Percentiles rank a stretch among this genome's conserved stretches.
Conservation (phyloP, 2,329 filamentous ascomycete genomes). For the Colletotrichum tanaceti region DNA sequence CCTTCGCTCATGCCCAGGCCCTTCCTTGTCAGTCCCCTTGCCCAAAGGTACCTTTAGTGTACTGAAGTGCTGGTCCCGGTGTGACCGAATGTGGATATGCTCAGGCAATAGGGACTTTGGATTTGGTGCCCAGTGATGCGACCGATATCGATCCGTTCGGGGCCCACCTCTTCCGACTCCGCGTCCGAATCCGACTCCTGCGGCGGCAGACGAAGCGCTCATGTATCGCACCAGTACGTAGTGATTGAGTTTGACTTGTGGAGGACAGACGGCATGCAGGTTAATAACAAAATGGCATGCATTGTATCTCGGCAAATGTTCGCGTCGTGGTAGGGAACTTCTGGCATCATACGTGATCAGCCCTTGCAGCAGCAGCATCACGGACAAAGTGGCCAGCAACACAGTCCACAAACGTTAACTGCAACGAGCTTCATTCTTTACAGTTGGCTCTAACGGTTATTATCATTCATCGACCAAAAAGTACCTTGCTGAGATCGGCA, state of each 20-base stretch:
- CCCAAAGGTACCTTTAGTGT: too few relatives aligned
- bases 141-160: not conserved
- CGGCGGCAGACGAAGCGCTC: not conserved
- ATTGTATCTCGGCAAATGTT: not conserved
- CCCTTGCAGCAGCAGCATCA: not conserved
- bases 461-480: not conserved
- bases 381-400: too few relatives aligned
- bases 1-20: not conserved
- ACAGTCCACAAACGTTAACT: not conserved
- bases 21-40: not conserved
- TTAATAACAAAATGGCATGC: not conserved
- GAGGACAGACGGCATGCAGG: not conserved
- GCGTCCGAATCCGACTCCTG: conserved; percentile 7
- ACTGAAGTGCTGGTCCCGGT: not conserved
- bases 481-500: not conserved
- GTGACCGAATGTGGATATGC: not conserved
- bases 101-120: not conserved
- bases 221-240: too few relatives aligned
- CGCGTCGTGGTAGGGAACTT: not conserved
- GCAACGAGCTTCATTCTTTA: not conserved
- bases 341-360: not conserved
- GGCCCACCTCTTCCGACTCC: not conserved
- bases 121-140: not conserved
- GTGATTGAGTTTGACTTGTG: too few relatives aligned
- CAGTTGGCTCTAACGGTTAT: too few relatives aligned